These are phyloP conservation scores for Sclerospora graminicola DNA, from an alignment of 352 stramenopile genomes.

Conservation along the genomic window DNA sequence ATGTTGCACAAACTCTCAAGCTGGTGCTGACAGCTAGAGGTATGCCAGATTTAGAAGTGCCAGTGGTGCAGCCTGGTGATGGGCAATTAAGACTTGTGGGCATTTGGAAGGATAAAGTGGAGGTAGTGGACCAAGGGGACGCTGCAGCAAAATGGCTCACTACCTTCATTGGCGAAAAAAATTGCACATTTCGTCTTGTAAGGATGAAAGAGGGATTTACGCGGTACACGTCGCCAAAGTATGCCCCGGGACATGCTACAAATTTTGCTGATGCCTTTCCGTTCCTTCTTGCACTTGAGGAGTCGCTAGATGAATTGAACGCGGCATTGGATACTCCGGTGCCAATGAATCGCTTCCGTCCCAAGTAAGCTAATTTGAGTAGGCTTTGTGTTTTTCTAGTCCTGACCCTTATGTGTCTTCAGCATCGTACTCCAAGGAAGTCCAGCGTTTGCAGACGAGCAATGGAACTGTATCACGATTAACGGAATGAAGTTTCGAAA, in stretches of 20 bases:
- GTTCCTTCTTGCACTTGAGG: constrained; percentile 49
- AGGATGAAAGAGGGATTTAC: constrained; percentile 47
- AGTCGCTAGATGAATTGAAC: constrained; percentile 58
- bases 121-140: constrained; percentile 54
- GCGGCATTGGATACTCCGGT: constrained; percentile 35
- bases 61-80: constrained; percentile 26
- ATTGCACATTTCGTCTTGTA: constrained; percentile 41
- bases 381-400: background rate
- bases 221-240: constrained; percentile 44
- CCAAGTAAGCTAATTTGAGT: constrained; percentile 33
- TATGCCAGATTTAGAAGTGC: constrained; percentile 52
- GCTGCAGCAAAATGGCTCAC: constrained; percentile 52
- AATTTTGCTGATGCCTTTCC: constrained; percentile 75
- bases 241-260: constrained; percentile 41
- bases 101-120: constrained; percentile 51
- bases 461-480: constrained; percentile 60
- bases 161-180: constrained; percentile 30
- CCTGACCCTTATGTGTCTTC: background rate
- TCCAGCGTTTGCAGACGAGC: constrained; percentile 62
- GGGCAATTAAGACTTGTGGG: constrained; percentile 27
- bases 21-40: constrained; percentile 50
- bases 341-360: constrained; percentile 75
- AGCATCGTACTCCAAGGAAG: constrained; percentile 67
- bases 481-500: constrained; percentile 49
- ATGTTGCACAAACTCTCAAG: constrained; percentile 12